Evolutionary conservation across 495 filamentous ascomycete species (phyloP).

Genomic region (Penicillium samsonianum): DNA sequence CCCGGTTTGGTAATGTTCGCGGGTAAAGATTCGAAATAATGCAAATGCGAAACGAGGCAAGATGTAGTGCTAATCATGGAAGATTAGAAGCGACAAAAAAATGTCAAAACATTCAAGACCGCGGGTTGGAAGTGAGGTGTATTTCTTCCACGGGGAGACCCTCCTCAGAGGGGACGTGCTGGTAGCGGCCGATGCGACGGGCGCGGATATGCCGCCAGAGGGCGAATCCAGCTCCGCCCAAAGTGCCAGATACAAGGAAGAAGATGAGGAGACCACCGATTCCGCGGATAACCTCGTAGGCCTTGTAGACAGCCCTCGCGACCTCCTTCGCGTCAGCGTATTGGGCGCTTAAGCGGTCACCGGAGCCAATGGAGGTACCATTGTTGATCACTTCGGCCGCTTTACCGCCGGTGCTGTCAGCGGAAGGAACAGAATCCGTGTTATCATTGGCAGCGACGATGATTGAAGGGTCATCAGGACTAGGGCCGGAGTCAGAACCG

Average conservation of each 20-base stretch:
- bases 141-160: constrained; percentile 31
- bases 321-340: constrained; percentile 35
- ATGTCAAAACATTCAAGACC: constrained; percentile 13
- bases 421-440: constrained; percentile 12
- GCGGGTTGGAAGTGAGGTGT: constrained; percentile 17
- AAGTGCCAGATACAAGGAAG: constrained; percentile 29
- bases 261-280: constrained; percentile 39
- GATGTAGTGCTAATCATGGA: constrained; percentile 19
- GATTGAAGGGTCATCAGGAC: constrained; percentile 36
- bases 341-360: constrained; percentile 1
- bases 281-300: constrained; percentile 40
- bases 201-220: constrained; percentile 26
- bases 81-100: constrained; percentile 3
- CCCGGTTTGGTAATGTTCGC: not conserved
- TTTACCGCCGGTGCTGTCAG: constrained; percentile 20
- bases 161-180: constrained; percentile 39
- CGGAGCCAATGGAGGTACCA: constrained; percentile 4
- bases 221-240: constrained; percentile 32
- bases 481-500: constrained; percentile 24
- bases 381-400: constrained; percentile 18
- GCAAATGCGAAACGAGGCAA: constrained; percentile 19
- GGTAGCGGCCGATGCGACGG: constrained; percentile 35
- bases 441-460: constrained; percentile 25
- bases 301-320: constrained; percentile 35
- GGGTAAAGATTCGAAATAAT: not conserved